Evolutionary conservation across 352 stramenopile genomes (phyloP), one percentile per base, ranked within the genome.

Genomic region (Peronospora destructor): DNA sequence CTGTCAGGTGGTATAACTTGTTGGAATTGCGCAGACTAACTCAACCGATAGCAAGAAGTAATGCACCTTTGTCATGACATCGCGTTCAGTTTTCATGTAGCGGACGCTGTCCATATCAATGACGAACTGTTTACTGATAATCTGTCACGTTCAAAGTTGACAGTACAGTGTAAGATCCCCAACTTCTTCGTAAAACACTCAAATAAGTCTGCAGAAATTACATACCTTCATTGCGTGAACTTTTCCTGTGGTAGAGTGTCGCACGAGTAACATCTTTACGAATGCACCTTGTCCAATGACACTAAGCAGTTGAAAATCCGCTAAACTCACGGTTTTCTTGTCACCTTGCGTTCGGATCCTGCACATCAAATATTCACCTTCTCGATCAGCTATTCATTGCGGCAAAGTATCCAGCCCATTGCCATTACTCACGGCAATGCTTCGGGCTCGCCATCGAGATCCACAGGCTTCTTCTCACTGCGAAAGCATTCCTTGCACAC

Each of bases 251-350:
- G 59, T 64, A 39, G 46, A 53, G 48, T 90, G 76, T 25, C 79
- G 77, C 19, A 92, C 81, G 41, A 92, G 64, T 45, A 92, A 47
- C 36, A 79, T 73, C 66, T 81, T 84, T 30, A 76, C 79, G 35
- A 90, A 90, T n/a, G 79, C 74, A 14, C 79, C 79, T 53, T 90
- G 79, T 4, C 79, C 79, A 37, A 99, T 97, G n/a, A 99, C 92
- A 45, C 88, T 96, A 14, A 99, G 72, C 23, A 99, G 64, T 53
- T 98, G 73, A 68, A 99, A 99, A 69, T 99, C 96, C 21, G 94
- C 87, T 10, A 98, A 75, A 14, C 63, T 76, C 19, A 83, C 69
- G 4, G 59, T 58, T 46, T 80, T 80, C 55, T 74, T 70, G 19
- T 62, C 43, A 10, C 40, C 56, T 11, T 35, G 48, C 12, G 41